Base-by-base conservation (phyloP, 78 protist genomes). In the Speleostelium caveatum region DNA sequence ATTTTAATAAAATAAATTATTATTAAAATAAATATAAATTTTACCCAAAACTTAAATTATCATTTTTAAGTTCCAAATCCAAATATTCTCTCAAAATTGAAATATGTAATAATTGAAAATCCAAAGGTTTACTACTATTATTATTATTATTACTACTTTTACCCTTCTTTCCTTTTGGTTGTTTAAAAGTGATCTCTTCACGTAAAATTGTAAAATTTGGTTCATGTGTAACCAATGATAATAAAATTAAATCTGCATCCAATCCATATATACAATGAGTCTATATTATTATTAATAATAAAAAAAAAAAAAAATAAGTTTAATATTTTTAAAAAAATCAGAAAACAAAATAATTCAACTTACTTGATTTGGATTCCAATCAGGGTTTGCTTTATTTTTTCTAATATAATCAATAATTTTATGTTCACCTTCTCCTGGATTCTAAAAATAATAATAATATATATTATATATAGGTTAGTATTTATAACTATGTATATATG, bases 361-460 rank as follows among this genome's bases (percentile, higher is more conserved):
- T 79, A 67, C 76, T 79, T 79, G 96, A 86, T 94, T 95, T 3
- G 98, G 95, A 79, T 96, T 65, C 96, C 98, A 98, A 3, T 78
- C 97, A 0, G 95, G 93, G 32, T 62, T 69, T 10, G 68, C 49
- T 42, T 97, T 74, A 59, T 96, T 96, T 60, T 58, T 33, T 12
- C 99, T 95, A 33, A 99, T 95, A 74, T 73, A 98, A 24, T 98
- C 98, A 96, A 99, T 97, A 68, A 99, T 97, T 93, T 99, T 99
- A 95, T 99, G 99, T 95, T 99, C 99, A n/a, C 99, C 99, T 91
- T 99, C 99, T 22, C 99, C 99, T 3, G 99, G 99, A 36, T 69
- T 68, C 87, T 69, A 30, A 42, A 45, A 45, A 26, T 22, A 26
- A 65, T 30, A 65, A 19, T 5, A 1, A 32, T 42, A 67, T 3